Conservation (phyloP, 192 early-diverging fungal species). For the Piromyces finnis region DNA sequence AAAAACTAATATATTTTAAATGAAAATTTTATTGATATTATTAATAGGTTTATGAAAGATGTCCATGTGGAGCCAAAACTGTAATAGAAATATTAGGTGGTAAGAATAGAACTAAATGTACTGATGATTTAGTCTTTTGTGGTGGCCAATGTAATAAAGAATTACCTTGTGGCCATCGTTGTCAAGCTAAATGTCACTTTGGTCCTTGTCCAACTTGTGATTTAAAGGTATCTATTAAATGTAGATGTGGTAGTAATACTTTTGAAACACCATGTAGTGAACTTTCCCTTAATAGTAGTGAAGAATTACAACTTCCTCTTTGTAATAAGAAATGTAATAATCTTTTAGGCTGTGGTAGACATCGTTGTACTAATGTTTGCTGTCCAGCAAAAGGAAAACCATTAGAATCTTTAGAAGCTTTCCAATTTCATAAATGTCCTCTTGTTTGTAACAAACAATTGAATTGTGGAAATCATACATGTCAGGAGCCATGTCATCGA, state of each 20-base stretch:
- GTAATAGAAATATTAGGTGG: background rate
- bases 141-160: background rate
- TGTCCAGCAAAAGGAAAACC: conserved; percentile 30
- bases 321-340: conserved; percentile 46
- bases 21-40: too few species aligned
- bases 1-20: too few species aligned
- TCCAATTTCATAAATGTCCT: conserved; percentile 35
- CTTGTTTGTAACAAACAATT: conserved; percentile 54
- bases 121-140: background rate
- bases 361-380: conserved; percentile 43
- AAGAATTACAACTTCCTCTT: conserved; percentile 14
- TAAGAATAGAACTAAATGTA: conserved; percentile 1
- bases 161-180: conserved; percentile 1
- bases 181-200: conserved; percentile 1
- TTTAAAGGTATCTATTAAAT: conserved; percentile 21
- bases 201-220: conserved; percentile 35
- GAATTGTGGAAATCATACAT: conserved; percentile 64
- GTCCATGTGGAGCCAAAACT: background rate
- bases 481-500: conserved; percentile 58
- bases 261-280: conserved; percentile 22
- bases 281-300: conserved; percentile 9
- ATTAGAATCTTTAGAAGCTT: conserved; percentile 8
- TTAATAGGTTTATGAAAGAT: background rate
- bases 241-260: conserved; percentile 39
- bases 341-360: conserved; percentile 47